Percentiles rank a stretch among this genome's conserved stretches.
These are phyloP conservation scores for Nephelium lappaceum DNA, from an alignment of 345 rosid species.

Conservation along the genomic window DNA sequence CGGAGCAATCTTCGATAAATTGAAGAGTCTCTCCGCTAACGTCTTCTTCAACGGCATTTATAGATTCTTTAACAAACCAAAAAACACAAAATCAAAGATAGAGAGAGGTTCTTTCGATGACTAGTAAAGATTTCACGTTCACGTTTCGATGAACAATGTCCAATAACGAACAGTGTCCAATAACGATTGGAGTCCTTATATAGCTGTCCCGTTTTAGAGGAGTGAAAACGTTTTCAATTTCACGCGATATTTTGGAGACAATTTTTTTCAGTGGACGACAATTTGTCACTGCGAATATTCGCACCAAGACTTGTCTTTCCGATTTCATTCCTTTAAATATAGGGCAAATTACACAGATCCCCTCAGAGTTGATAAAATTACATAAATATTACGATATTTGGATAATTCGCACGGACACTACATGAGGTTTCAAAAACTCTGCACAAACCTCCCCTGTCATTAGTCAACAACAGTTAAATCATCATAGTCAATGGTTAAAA, in stretches of 20 bases:
- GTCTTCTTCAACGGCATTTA: slow-evolving; percentile 73
- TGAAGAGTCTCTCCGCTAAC: slow-evolving; percentile 64
- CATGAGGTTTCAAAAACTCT: no score
- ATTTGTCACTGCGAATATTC: slow-evolving; percentile 25
- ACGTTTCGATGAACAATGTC: not conserved
- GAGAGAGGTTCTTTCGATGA: not conserved
- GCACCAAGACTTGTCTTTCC: not conserved
- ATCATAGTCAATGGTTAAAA: no score
- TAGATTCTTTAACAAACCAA: not conserved
- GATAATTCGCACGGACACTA: no score
- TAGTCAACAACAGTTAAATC: no score
- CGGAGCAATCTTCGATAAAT: slow-evolving; percentile 52
- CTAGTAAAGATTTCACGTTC: not conserved
- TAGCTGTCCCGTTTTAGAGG: slow-evolving; percentile 39
- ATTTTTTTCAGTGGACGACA: not conserved
- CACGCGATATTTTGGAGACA: slow-evolving; percentile 11
- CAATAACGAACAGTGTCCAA: no score
- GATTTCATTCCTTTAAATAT: no score
- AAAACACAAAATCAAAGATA: not conserved
- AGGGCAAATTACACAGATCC: no score
- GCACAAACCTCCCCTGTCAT: no score
- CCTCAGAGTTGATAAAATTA: no score
- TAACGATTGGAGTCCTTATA: slow-evolving; percentile 24
- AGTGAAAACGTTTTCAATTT: not conserved
- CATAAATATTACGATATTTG: no score